Percentiles rank a stretch among this genome's conserved stretches.
These are phyloP conservation scores for Parafenestella ontariensis DNA, from an alignment of 2,329 filamentous ascomycete species.

Conservation along the genomic window DNA sequence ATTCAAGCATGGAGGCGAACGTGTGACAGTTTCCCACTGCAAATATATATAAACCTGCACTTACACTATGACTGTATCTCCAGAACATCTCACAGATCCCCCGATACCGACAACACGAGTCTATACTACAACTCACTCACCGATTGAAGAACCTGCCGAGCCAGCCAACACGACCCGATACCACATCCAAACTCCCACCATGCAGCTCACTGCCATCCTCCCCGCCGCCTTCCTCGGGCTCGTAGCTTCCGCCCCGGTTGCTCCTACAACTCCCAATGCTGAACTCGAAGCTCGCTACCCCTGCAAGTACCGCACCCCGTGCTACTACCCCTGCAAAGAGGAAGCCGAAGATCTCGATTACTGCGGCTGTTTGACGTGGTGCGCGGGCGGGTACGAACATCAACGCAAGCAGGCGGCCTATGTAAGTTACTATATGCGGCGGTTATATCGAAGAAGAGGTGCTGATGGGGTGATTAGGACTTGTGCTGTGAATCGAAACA, in stretches of 20 bases:
- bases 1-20: neutral
- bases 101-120: no score
- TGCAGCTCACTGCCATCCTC: neutral
- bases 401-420: neutral
- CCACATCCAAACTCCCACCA: neutral
- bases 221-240: neutral
- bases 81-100: neutral
- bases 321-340: neutral
- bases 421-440: neutral
- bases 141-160: neutral
- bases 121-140: no score
- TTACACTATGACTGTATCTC: neutral
- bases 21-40: neutral
- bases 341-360: neutral
- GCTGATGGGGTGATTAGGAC: neutral
- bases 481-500: neutral
- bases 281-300: neutral
- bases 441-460: neutral
- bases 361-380: neutral
- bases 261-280: neutral
- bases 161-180: neutral
- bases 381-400: neutral
- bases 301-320: neutral
- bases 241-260: neutral
- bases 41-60: neutral